Evolutionary conservation across 257 asterid genomes (phyloP), one percentile per base, ranked within the genome.

Genomic region (Plantago ovata): DNA sequence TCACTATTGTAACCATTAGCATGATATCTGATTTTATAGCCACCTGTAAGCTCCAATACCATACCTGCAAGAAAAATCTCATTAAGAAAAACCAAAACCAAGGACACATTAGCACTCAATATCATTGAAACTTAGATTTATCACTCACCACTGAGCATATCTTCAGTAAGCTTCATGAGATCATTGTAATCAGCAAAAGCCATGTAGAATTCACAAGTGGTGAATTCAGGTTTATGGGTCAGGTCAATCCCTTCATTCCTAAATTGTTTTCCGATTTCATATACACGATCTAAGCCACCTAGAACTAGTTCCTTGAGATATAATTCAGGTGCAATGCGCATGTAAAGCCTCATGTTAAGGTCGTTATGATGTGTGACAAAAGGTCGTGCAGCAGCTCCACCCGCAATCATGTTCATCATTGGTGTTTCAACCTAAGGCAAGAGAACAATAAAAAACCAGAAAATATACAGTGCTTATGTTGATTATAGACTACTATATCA

Each of bases 181-280:
- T 91, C 98, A 63, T 85, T 73, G 76, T 91, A 91, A 61, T 87
- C 98, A 0, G 94, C 95, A 61, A 77, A 87, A 13, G 95, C 96
- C 98, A 83, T 87, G 69, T 87, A 87, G 74, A 87, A 87, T 73
- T 91, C 96, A 53, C 98, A 91, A 10, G 96, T 84, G 6, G 98
- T 91, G 65, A 91, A 91, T 70, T 87, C 96, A n/a, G 95, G 98
- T 67, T 87, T 91, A 65, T 91, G 98, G 0, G 95, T 91, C 64
- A 84, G 65, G 71, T 92, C 98, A 63, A 91, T 91, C 68, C 96
- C 98, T 67, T 87, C 95, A 36, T 91, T 87, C 74, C 95, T 80
- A 52, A 91, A 91, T 43, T 85, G 96, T 68, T 87, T 91, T 19
- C 98, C 98, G 6, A 91, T 91, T 72, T 91, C 98, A 56, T 87